Percentiles rank a stretch among this genome's conserved stretches.
Conservation (phyloP, 257 asterid genomes). For the Cordia subcordata region DNA sequence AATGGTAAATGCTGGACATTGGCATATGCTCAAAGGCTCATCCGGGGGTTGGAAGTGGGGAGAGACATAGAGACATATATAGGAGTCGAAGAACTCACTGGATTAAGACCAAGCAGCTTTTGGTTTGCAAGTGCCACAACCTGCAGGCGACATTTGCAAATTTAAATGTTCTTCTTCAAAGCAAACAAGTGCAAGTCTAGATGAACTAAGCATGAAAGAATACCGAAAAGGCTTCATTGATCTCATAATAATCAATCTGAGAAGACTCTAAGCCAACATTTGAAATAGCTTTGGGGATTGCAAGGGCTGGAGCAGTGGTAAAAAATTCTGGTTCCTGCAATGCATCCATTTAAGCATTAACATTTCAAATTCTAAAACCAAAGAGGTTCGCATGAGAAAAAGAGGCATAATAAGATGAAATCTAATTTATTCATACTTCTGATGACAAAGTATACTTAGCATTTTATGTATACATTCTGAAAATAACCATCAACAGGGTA, state of each 20-base stretch:
- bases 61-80: not conserved
- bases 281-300: constrained; percentile 90
- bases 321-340: constrained; percentile 92
- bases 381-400: not conserved
- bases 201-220: constrained; percentile 15
- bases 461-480: not conserved
- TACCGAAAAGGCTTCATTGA: constrained; percentile 97
- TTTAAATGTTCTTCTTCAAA: not conserved
- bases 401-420: not conserved
- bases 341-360: constrained; percentile 7
- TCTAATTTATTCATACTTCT: not conserved
- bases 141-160: constrained; percentile 34
- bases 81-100: constrained; percentile 46
- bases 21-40: no score
- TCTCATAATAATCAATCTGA: constrained; percentile 82
- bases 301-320: constrained; percentile 92
- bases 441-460: not conserved
- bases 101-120: constrained; percentile 65
- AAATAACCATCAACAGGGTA: constrained; percentile 21
- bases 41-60: not conserved
- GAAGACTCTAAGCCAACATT: constrained; percentile 84
- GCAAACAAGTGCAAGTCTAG: not conserved
- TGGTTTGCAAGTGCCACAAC: constrained; percentile 98
- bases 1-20: no score
- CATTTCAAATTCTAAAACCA: not conserved